phyloP scores from a whole-genome alignment of 495 filamentous ascomycete species.

The Penicillium simplicissimum region DNA sequence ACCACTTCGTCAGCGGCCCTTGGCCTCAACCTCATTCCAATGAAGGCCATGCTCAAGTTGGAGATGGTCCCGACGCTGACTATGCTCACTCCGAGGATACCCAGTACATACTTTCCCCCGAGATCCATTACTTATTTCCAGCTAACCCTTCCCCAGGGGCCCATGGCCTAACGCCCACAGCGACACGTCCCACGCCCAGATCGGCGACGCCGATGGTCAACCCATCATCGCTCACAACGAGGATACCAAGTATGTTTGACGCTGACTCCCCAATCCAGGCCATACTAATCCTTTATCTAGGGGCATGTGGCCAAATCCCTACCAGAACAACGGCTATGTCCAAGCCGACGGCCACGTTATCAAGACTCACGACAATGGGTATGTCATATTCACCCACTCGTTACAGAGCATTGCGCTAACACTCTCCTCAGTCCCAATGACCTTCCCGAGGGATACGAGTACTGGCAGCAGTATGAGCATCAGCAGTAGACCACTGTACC shows the following conservation, averaged over 20 bases:
- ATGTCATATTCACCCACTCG: slow-evolving; percentile 3
- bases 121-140: too few species aligned
- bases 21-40: slow-evolving; percentile 8
- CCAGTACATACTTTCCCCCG: neutral
- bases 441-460: slow-evolving; percentile 22
- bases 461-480: slow-evolving; percentile 19
- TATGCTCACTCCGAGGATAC: slow-evolving; percentile 5
- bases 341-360: slow-evolving; percentile 10
- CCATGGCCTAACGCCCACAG: slow-evolving; percentile 11
- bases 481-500: slow-evolving; percentile 8
- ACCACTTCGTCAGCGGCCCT: neutral
- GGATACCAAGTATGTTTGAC: slow-evolving; percentile 13
- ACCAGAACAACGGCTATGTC: slow-evolving; percentile 17
- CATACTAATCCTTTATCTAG: neutral
- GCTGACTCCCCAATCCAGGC: too few species aligned
- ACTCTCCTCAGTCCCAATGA: slow-evolving; percentile 8
- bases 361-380: slow-evolving; percentile 21
- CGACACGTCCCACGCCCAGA: slow-evolving; percentile 13
- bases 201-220: slow-evolving; percentile 11
- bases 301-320: slow-evolving; percentile 16
- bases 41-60: slow-evolving; percentile 4
- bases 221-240: slow-evolving; percentile 12
- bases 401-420: neutral
- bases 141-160: neutral
- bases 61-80: slow-evolving; percentile 4